phyloP scores from a whole-genome alignment of 208 protist species.

The Leishmania tropica region DNA sequence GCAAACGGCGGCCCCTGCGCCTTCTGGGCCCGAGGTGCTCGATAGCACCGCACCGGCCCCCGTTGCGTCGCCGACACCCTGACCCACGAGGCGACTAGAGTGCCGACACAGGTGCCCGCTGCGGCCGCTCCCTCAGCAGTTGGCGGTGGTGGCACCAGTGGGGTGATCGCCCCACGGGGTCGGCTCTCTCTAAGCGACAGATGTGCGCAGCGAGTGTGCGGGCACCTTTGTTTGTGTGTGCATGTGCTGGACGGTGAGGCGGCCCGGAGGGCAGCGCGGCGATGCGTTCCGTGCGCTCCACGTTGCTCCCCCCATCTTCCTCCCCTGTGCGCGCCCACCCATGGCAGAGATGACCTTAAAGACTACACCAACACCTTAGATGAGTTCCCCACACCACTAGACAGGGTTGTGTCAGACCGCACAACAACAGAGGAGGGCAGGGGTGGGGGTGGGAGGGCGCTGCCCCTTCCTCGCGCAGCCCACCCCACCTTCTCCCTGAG shows the following conservation, averaged over 20 bases:
- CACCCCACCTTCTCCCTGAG: not conserved
- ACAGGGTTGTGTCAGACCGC: not conserved
- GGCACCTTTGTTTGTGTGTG: not conserved
- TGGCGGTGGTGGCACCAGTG: not conserved
- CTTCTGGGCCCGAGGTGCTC: not conserved
- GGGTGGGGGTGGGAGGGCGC: not conserved
- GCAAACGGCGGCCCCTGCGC: not conserved
- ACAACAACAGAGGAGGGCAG: not conserved
- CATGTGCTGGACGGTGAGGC: not conserved
- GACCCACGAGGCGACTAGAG: not conserved
- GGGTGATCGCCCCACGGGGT: not conserved
- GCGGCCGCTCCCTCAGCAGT: not conserved
- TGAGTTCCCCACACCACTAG: not conserved
- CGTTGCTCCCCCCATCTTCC: not conserved
- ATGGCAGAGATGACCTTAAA: not conserved
- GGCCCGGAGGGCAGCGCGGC: not conserved
- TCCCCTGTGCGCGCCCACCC: not conserved
- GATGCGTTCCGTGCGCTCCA: not conserved
- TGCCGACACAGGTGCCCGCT: not conserved
- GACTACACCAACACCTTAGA: not conserved
- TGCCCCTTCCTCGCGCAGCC: not conserved
- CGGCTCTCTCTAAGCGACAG: not conserved
- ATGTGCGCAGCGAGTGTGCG: not conserved
- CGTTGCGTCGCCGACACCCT: not conserved
- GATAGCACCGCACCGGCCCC: not conserved